A percentile compares a stretch with the other conserved stretches of the same genome.
Conservation (phyloP, 1,139 yeast species). For the Blastobotrys ciferrii region DNA sequence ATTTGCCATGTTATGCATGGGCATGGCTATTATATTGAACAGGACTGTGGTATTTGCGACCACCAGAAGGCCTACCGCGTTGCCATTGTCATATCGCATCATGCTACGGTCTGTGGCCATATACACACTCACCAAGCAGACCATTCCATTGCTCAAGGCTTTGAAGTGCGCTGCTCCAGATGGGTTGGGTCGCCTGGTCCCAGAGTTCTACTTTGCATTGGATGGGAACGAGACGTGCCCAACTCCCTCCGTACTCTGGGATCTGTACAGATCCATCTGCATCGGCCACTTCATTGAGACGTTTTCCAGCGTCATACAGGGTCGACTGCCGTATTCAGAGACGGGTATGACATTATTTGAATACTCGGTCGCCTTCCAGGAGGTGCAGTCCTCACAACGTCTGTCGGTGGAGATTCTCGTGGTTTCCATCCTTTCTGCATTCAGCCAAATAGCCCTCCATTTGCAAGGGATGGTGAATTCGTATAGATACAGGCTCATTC, state of each 20-base stretch:
- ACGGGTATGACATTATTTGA: conserved; percentile 73
- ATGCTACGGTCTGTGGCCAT: conserved; percentile 44
- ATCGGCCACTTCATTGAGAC: conserved; percentile 69
- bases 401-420: conserved; percentile 57
- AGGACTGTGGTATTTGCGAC: conserved; percentile 67
- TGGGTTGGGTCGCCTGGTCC: conserved; percentile 22
- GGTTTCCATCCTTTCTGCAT: conserved; percentile 51
- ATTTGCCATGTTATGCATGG: conserved; percentile 53
- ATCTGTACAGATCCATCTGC: conserved; percentile 60
- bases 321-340: conserved; percentile 58
- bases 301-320: conserved; percentile 59
- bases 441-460: conserved; percentile 58
- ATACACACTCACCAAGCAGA: conserved; percentile 38
- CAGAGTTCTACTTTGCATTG: conserved; percentile 16
- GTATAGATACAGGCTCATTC: conserved; percentile 56
- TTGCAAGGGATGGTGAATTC: conserved; percentile 53
- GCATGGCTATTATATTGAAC: conserved; percentile 63
- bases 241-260: conserved; percentile 56
- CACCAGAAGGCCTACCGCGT: conserved; percentile 45
- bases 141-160: conserved; percentile 42
- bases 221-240: conserved; percentile 39
- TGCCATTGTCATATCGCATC: conserved; percentile 30
- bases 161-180: conserved; percentile 34
- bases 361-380: conserved; percentile 72
- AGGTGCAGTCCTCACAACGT: conserved; percentile 50